Percentiles rank a stretch among this genome's conserved stretches.
Conservation (phyloP, 202 grass and related monocot species). For the Setaria viridis region DNA sequence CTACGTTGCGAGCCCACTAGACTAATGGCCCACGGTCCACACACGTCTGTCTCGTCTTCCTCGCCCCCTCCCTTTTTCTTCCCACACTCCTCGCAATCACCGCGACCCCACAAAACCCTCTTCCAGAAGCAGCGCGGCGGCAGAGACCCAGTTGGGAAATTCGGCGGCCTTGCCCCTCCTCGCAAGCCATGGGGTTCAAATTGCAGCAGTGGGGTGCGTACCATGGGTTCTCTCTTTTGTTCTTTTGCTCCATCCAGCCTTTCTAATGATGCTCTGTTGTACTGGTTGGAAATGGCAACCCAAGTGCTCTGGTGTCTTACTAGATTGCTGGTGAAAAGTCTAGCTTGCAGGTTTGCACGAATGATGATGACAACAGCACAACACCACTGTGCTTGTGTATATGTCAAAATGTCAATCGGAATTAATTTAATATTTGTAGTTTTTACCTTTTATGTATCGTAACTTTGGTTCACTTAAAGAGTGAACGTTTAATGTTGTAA, state of each 20-base stretch:
- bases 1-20: background rate
- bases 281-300: no score
- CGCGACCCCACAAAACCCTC: conserved; percentile 16
- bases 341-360: background rate
- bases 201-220: conserved; percentile 30
- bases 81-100: background rate
- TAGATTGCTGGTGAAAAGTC: background rate
- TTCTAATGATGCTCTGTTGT: background rate
- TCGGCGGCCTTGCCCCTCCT: background rate
- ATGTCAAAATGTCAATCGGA: background rate
- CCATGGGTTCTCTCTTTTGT: background rate
- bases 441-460: background rate
- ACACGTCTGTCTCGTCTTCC: background rate
- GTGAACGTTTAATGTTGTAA: background rate
- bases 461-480: background rate
- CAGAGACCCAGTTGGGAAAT: background rate
- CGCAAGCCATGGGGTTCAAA: background rate
- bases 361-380: background rate
- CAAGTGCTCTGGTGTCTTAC: no score
- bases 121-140: background rate
- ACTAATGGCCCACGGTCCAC: background rate
- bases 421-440: background rate
- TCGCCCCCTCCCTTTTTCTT: background rate
- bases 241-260: background rate
- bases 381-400: background rate